Base-by-base conservation (phyloP, 345 rosid genomes). In the Boechera retrofracta region DNA sequence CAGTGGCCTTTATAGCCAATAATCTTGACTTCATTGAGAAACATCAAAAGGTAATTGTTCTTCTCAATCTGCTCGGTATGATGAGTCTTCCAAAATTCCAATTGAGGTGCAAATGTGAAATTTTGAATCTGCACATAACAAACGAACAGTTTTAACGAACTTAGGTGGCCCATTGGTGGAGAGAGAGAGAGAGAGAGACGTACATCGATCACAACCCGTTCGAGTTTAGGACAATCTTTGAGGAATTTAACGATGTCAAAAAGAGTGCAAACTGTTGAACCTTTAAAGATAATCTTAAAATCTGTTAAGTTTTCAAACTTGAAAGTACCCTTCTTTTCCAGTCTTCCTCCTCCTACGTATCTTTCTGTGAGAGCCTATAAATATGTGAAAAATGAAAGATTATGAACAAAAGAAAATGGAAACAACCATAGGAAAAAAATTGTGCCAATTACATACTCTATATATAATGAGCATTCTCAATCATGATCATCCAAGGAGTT, bases 231-330 rank as follows among this genome's bases (percentile, higher is more conserved):
- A 4, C 67, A 67, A 0, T 7, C 4, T 64, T 12, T 49, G 28
- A 75, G 73, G 18, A 75, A 75, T 7, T 38, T 38, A 59, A 29
- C 45, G 1, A 68, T 66, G 29, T 76, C 55, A 32, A 29, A 60
- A 18, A 60, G 69, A 60, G 2, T 68, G 52, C 79, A 68, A 52
- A 51, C 2, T 5, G 67, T 60, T 49, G 74, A 74, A 59, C 55
- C 54, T 41, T 54, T 54, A 4, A 69, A 52, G 4, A 4, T 15
- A 33, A 69, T 61, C 5, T 38, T 5, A 0, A 76, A 53, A 15
- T 62, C 9, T 69, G 0, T 24, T 6, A 76, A 69, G 33, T 62
- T 68, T 29, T 5, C 2, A 38, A 76, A 76, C 0, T 0, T 6
- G 36, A 38, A 67, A 38, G 35, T 21, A 21, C 24, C 24, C 24